Conservation (phyloP, 208 protist genomes). For the Crithidia thermophila region DNA sequence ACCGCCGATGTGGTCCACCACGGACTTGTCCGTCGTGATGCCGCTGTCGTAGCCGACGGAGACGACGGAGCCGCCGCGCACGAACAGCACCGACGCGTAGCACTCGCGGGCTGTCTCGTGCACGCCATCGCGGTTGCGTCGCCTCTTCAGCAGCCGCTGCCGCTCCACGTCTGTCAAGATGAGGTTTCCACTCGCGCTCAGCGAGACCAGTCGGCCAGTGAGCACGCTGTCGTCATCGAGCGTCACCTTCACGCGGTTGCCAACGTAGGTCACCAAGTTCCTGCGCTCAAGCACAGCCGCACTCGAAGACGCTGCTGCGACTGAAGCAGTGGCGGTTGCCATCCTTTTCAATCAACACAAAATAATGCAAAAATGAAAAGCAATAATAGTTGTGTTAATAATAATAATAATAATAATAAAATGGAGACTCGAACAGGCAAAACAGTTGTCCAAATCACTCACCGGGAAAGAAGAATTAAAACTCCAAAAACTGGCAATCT, state of each 20-base stretch:
- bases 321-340: slow-evolving; percentile 1
- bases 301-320: slow-evolving; percentile 8
- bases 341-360: too few species aligned
- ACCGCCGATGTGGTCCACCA: slow-evolving; percentile 62
- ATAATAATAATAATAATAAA: too few species aligned
- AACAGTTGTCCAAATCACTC: too few species aligned
- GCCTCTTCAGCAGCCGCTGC: slow-evolving; percentile 49
- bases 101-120: slow-evolving; percentile 45
- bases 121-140: slow-evolving; percentile 19
- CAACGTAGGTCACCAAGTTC: slow-evolving; percentile 58
- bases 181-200: slow-evolving; percentile 69
- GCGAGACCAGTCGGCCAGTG: slow-evolving; percentile 71
- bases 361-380: neutral
- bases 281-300: slow-evolving; percentile 38
- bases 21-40: slow-evolving; percentile 63
- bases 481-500: too few species aligned
- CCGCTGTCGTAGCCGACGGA: slow-evolving; percentile 62
- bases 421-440: neutral
- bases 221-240: slow-evolving; percentile 76
- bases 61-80: slow-evolving; percentile 67
- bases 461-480: too few species aligned
- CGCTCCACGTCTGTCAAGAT: slow-evolving; percentile 82
- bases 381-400: neutral
- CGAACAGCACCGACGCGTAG: slow-evolving; percentile 76
- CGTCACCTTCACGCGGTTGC: slow-evolving; percentile 65